These are phyloP conservation scores for Tetrapyrgos nigripes DNA, from an alignment of 1,284 basidiomycete species.

Conservation along the genomic window DNA sequence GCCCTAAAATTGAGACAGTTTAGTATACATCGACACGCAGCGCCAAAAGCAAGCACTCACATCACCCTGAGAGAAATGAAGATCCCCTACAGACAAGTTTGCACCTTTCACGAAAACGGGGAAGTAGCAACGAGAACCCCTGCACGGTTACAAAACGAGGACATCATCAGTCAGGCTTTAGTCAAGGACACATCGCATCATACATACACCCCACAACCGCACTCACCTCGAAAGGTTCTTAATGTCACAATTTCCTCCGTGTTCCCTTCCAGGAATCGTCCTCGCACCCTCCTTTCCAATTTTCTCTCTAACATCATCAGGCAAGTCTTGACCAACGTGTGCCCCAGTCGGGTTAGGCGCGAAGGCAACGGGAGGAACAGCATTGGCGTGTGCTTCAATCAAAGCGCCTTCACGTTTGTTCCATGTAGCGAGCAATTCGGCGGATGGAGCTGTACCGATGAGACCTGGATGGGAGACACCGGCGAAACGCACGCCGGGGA, in stretches of 20 bases:
- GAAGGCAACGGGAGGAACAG: constrained; percentile 72
- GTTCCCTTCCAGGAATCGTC: constrained; percentile 79
- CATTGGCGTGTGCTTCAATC: constrained; percentile 59
- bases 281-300: constrained; percentile 75
- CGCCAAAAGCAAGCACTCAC: constrained; percentile 46
- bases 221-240: constrained; percentile 74
- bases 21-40: background rate
- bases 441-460: constrained; percentile 78
- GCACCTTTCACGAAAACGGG: constrained; percentile 82
- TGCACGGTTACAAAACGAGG: too few relatives aligned
- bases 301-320: constrained; percentile 53
- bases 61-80: constrained; percentile 86
- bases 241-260: constrained; percentile 87
- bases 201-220: too few relatives aligned
- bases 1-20: constrained; percentile 46
- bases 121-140: constrained; percentile 76
- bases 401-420: constrained; percentile 73
- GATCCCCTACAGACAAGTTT: constrained; percentile 79
- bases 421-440: constrained; percentile 76
- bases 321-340: constrained; percentile 73
- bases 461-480: constrained; percentile 81
- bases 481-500: constrained; percentile 81
- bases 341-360: constrained; percentile 67
- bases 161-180: background rate
- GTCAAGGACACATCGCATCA: too few relatives aligned